Evolutionary conservation across 78 protist genomes (phyloP).

Genomic region (Dictyostelium firmibasis): DNA sequence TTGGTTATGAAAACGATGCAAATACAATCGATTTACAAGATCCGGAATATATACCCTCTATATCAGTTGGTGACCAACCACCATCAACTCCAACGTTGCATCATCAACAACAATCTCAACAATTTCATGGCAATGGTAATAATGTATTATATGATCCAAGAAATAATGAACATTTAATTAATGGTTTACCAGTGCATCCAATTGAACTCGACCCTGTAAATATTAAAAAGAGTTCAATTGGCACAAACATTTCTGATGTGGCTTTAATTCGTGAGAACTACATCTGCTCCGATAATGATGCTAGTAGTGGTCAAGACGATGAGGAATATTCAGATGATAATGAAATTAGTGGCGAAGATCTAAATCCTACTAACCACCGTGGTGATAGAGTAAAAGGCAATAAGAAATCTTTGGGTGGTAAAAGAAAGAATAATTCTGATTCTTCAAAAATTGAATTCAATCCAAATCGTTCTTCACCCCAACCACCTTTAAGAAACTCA

Average conservation of each 20-base stretch:
- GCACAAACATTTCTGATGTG: constrained; percentile 1
- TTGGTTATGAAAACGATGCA: constrained; percentile 70
- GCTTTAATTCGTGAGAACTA: constrained; percentile 3
- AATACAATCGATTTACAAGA: constrained; percentile 12
- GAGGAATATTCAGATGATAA: not conserved
- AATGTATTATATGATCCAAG: not conserved
- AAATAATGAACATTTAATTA: not conserved
- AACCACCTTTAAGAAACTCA: constrained; percentile 73
- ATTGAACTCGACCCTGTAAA: constrained; percentile 10
- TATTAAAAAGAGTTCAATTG: constrained; percentile 10
- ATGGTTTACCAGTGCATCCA: not conserved
- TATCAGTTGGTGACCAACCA: not conserved
- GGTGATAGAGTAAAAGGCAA: not conserved
- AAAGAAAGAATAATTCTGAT: too few relatives aligned
- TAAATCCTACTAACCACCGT: not conserved
- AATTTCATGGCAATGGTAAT: not conserved
- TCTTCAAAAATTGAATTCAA: not conserved
- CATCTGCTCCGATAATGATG: constrained; percentile 7
- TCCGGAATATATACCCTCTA: not conserved
- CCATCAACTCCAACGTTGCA: not conserved
- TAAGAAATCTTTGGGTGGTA: not conserved
- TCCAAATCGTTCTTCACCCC: constrained; percentile 36
- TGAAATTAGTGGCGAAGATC: not conserved
- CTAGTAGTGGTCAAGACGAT: not conserved
- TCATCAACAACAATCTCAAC: not conserved